Percentiles rank a stretch among this genome's conserved stretches.
Evolutionary conservation across 2,329 filamentous ascomycete species (phyloP).

Genomic region (Fusarium chaquense): DNA sequence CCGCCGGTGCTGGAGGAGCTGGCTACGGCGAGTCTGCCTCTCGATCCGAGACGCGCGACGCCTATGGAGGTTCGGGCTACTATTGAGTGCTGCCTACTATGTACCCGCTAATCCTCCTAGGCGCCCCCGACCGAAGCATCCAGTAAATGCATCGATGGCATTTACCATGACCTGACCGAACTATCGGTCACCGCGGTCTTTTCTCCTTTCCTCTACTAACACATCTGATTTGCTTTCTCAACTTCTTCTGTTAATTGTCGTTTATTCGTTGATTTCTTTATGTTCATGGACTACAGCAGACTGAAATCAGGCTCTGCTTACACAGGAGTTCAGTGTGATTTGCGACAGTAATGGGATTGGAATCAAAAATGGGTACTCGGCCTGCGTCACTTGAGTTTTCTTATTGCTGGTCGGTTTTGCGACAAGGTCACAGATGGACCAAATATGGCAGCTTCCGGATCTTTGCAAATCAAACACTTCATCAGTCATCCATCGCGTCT

Average conservation of each 20-base stretch:
- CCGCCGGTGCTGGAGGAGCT: constrained; percentile 52
- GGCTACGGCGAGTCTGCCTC: constrained; percentile 58
- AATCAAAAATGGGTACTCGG: constrained; percentile 53
- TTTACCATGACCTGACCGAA: constrained; percentile 30
- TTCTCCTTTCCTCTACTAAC: constrained; percentile 47
- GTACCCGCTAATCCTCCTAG: constrained; percentile 49
- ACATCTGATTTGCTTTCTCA: constrained; percentile 44
- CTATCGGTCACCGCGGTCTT: constrained; percentile 38
- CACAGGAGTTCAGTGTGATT: constrained; percentile 54
- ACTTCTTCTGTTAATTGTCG: constrained; percentile 46
- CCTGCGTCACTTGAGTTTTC: constrained; percentile 52
- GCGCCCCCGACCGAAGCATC: constrained; percentile 49
- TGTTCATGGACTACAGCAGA: constrained; percentile 49
- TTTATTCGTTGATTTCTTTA: constrained; percentile 44
- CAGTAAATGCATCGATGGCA: constrained; percentile 35
- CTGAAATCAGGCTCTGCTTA: constrained; percentile 51
- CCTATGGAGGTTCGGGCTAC: constrained; percentile 57
- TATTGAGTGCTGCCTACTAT: constrained; percentile 35
- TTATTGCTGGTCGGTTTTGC: constrained; percentile 55
- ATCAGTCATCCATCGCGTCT: constrained; percentile 55
- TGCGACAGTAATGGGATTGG: constrained; percentile 54
- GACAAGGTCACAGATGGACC: constrained; percentile 54
- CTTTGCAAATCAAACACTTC: constrained; percentile 57
- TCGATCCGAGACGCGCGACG: constrained; percentile 59
- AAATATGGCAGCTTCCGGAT: constrained; percentile 56